These are phyloP conservation scores for Lentithecium fluviatile DNA, from an alignment of 495 filamentous ascomycete species.

Conservation along the genomic window DNA sequence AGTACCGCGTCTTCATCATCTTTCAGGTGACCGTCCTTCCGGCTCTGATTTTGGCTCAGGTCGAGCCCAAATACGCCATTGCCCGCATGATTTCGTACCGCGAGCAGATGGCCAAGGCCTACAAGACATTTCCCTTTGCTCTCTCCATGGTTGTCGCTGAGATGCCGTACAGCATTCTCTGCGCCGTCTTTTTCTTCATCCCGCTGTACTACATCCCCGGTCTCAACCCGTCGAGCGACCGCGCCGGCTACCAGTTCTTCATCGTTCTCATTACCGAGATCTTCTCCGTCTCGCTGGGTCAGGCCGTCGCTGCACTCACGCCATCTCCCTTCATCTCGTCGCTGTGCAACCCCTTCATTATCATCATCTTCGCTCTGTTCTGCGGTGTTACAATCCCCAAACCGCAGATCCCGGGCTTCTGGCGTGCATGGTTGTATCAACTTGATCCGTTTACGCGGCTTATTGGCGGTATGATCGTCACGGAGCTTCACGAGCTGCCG, in stretches of 20 bases:
- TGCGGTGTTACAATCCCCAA: constrained; percentile 79
- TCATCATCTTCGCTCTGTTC: constrained; percentile 78
- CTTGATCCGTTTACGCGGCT: constrained; percentile 83
- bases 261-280: constrained; percentile 75
- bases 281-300: constrained; percentile 71
- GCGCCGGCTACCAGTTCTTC: constrained; percentile 79
- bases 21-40: constrained; percentile 79
- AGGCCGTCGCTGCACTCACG: constrained; percentile 66
- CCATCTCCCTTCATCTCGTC: constrained; percentile 69
- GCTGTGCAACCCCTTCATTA: constrained; percentile 73
- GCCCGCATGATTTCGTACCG: constrained; percentile 76
- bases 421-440: constrained; percentile 76
- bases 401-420: constrained; percentile 72
- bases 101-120: constrained; percentile 75
- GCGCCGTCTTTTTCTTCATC: constrained; percentile 70
- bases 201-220: constrained; percentile 67
- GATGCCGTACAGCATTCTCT: constrained; percentile 72
- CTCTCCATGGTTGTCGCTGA: constrained; percentile 71
- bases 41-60: constrained; percentile 72
- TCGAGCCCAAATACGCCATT: constrained; percentile 74
- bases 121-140: constrained; percentile 70
- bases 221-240: constrained; percentile 52
- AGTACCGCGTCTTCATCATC: constrained; percentile 79
- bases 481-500: constrained; percentile 64
- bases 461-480: constrained; percentile 74